A percentile compares a stretch with the other conserved stretches of the same genome.
Evolutionary conservation across 768 basidiomycete species (phyloP).

Genomic region (Vararia minispora): DNA sequence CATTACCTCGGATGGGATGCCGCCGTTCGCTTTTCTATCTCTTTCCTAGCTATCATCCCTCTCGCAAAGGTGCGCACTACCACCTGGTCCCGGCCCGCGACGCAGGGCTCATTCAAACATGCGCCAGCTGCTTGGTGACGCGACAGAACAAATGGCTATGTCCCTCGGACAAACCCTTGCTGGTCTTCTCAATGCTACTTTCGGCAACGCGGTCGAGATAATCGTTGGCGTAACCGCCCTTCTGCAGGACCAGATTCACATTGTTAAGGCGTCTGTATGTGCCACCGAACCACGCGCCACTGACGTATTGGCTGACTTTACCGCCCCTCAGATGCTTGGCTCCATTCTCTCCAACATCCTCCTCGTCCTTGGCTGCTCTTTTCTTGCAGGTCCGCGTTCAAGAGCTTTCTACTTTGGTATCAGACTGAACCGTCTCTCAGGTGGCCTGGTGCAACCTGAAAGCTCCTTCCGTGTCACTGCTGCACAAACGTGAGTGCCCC

Average conservation of each 20-base stretch:
- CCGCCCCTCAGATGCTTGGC: constrained; percentile 58
- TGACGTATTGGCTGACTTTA: constrained; percentile 7
- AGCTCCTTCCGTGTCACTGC: constrained; percentile 74
- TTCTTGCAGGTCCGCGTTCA: constrained; percentile 49
- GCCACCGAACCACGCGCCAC: not conserved
- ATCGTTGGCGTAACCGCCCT: constrained; percentile 85
- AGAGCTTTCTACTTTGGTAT: constrained; percentile 2
- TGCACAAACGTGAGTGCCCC: constrained; percentile 64
- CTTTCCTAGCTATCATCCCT: constrained; percentile 78
- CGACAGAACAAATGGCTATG: constrained; percentile 71
- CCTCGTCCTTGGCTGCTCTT: constrained; percentile 84
- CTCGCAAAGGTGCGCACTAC: constrained; percentile 58
- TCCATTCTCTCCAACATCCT: constrained; percentile 87
- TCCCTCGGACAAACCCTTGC: constrained; percentile 78
- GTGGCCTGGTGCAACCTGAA: constrained; percentile 55
- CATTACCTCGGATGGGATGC: constrained; percentile 68
- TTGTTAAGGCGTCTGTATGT: constrained; percentile 83
- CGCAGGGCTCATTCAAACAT: not conserved
- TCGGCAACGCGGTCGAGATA: constrained; percentile 79
- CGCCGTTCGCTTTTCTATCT: constrained; percentile 59
- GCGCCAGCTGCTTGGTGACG: constrained; percentile 59
- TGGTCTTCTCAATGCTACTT: constrained; percentile 77
- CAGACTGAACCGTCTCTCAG: constrained; percentile 21
- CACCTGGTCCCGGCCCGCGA: not conserved
- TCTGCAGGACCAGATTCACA: constrained; percentile 58